phyloP scores from a whole-genome alignment of 495 filamentous ascomycete species.

The Bacidia gigantensis region DNA sequence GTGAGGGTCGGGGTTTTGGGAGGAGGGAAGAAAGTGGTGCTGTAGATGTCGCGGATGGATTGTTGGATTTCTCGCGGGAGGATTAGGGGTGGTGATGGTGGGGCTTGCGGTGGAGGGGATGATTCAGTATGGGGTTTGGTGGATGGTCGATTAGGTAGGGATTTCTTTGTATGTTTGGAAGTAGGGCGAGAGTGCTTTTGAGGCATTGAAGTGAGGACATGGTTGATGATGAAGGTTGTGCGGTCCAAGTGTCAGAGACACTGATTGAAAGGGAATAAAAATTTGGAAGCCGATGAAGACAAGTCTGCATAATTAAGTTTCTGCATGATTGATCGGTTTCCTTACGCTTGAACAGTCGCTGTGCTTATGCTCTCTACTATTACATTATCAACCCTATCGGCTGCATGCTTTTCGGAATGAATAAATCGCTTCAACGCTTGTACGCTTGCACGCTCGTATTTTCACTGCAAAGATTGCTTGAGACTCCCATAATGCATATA shows the following conservation, averaged over 20 bases:
- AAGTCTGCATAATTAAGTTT: too few relatives aligned
- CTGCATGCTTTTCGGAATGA: background rate
- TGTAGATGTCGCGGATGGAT: slow-evolving; percentile 54
- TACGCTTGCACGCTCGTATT: background rate
- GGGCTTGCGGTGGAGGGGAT: background rate
- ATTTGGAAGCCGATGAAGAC: too few relatives aligned
- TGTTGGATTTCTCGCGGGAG: background rate
- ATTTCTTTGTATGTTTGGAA: background rate
- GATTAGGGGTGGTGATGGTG: background rate
- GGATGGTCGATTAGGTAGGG: background rate
- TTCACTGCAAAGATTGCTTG: background rate
- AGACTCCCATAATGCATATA: slow-evolving; percentile 4
- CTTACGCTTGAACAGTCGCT: background rate
- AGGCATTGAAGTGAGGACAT: background rate
- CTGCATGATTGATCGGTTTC: too few relatives aligned
- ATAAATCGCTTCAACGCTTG: background rate
- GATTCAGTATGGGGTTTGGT: background rate
- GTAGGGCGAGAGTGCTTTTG: background rate
- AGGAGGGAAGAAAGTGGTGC: slow-evolving; percentile 36
- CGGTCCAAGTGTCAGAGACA: too few relatives aligned
- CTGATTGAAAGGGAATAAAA: too few relatives aligned
- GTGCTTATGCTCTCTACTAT: background rate
- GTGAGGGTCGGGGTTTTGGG: background rate
- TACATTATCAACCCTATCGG: background rate
- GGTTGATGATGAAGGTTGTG: background rate